These are phyloP conservation scores for Pythium brachiatum DNA, from an alignment of 352 stramenopile species.

Conservation along the genomic window DNA sequence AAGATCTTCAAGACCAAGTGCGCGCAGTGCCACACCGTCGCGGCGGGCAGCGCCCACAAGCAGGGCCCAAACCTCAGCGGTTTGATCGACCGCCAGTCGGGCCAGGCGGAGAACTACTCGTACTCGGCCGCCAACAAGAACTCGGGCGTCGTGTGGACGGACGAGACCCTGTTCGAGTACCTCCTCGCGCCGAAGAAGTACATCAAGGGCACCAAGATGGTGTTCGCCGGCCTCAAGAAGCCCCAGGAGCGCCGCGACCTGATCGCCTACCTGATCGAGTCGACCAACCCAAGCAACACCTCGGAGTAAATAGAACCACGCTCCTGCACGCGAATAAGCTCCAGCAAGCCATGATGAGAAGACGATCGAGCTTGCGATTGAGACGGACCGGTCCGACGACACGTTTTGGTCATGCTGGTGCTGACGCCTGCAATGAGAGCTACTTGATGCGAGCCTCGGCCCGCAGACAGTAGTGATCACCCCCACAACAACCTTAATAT, in stretches of 20 bases:
- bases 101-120: conserved; percentile 95
- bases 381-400: not conserved
- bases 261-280: conserved; percentile 97
- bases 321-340: not conserved
- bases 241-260: conserved; percentile 95
- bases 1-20: conserved; percentile 99
- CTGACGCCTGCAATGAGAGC: not conserved
- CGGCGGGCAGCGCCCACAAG: conserved; percentile 94
- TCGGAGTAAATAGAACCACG: conserved; percentile 30
- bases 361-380: not conserved
- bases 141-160: conserved; percentile 94
- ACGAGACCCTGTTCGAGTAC: conserved; percentile 99
- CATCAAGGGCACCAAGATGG: conserved; percentile 99
- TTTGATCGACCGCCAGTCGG: conserved; percentile 96
- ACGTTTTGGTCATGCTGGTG: not conserved
- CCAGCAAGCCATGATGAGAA: not conserved
- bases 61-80: conserved; percentile 98
- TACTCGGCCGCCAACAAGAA: conserved; percentile 99
- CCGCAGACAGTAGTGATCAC: not conserved
- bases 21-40: conserved; percentile 93
- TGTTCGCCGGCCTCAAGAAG: conserved; percentile 99
- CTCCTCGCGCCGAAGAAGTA: conserved; percentile 99
- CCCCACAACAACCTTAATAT: conserved; percentile 25
- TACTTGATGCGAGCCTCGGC: not conserved
- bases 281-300: conserved; percentile 47